Percentiles rank a stretch among this genome's conserved stretches.
Conservation (phyloP, 1,284 basidiomycete genomes). For the Butyriboletus appendiculatus region DNA sequence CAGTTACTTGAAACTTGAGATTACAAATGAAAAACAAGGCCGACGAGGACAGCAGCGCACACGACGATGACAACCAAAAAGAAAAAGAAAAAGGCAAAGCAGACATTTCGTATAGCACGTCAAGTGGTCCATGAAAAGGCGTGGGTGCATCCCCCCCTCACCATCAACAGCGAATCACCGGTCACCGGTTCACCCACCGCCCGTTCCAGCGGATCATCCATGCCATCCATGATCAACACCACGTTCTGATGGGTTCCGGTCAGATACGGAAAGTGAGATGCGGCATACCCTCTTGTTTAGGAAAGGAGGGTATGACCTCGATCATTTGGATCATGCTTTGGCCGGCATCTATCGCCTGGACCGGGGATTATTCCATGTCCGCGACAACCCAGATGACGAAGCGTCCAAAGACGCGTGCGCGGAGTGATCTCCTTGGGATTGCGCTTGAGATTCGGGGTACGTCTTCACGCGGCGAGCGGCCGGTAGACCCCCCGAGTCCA, state of each 20-base stretch:
- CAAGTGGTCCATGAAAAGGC: not conserved
- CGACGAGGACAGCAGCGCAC: not conserved
- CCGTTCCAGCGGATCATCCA: not conserved
- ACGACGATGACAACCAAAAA: not conserved
- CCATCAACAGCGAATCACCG: not conserved
- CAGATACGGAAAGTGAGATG: not conserved
- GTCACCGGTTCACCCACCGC: not conserved
- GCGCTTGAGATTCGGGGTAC: conserved; percentile 2
- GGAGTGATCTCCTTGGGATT: not conserved
- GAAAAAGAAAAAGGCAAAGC: not conserved
- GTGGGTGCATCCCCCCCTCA: too few species aligned
- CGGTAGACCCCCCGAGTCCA: conserved; percentile 5
- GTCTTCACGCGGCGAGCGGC: conserved; percentile 6
- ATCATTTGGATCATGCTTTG: conserved; percentile 8
- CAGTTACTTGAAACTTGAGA: too few species aligned
- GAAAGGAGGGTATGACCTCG: not conserved
- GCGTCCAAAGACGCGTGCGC: conserved; percentile 7
- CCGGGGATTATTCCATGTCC: conserved; percentile 15
- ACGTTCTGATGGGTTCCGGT: not conserved
- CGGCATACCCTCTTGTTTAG: not conserved
- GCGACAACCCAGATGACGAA: conserved; percentile 23
- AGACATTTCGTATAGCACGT: not conserved
- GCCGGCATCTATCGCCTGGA: conserved; percentile 4
- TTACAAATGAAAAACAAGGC: too few species aligned
- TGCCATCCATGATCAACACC: not conserved